A percentile compares a stretch with the other conserved stretches of the same genome.
Conservation (phyloP, 2,329 filamentous ascomycete species). For the Piedraia hortae region DNA sequence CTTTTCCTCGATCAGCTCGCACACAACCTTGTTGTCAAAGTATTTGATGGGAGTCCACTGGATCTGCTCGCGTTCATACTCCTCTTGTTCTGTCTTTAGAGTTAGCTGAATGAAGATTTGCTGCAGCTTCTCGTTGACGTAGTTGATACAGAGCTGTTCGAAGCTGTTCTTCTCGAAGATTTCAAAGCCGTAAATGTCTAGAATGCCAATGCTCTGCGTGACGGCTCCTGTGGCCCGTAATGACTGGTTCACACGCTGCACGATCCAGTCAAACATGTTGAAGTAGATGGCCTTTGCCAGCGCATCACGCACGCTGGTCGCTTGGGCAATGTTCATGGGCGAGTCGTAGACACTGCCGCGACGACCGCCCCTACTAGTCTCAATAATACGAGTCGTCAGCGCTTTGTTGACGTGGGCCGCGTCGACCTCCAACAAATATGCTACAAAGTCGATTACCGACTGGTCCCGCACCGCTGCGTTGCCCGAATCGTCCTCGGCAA, state of each 20-base stretch:
- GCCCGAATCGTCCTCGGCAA: slow-evolving; percentile 64
- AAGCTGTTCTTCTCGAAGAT: slow-evolving; percentile 99
- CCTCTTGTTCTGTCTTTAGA: slow-evolving; percentile 86
- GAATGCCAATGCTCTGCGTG: slow-evolving; percentile 71
- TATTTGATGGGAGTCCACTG: slow-evolving; percentile 98
- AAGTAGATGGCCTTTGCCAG: slow-evolving; percentile 88
- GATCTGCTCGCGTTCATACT: slow-evolving; percentile 87
- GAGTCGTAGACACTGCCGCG: slow-evolving; percentile 41
- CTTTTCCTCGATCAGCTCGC: slow-evolving; percentile 80
- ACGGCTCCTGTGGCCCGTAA: slow-evolving; percentile 50
- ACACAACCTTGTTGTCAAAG: slow-evolving; percentile 98
- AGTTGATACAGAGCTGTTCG: slow-evolving; percentile 97
- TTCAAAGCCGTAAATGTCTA: slow-evolving; percentile 98
- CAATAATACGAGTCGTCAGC: slow-evolving; percentile 67
- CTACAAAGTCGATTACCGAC: slow-evolving; percentile 80
- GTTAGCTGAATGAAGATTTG: slow-evolving; percentile 98
- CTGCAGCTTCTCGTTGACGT: slow-evolving; percentile 96
- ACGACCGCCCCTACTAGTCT: slow-evolving; percentile 36
- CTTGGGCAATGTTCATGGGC: slow-evolving; percentile 69
- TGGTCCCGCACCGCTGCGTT: slow-evolving; percentile 70
- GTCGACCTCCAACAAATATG: slow-evolving; percentile 76
- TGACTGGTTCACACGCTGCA: slow-evolving; percentile 69
- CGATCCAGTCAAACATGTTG: slow-evolving; percentile 97
- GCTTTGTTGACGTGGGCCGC: slow-evolving; percentile 55
- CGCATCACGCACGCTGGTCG: slow-evolving; percentile 64